A percentile compares a stretch with the other conserved stretches of the same genome.
phyloP scores from a whole-genome alignment of 805 yeast genomes.

The Tetrapisispora pingtungensis region DNA sequence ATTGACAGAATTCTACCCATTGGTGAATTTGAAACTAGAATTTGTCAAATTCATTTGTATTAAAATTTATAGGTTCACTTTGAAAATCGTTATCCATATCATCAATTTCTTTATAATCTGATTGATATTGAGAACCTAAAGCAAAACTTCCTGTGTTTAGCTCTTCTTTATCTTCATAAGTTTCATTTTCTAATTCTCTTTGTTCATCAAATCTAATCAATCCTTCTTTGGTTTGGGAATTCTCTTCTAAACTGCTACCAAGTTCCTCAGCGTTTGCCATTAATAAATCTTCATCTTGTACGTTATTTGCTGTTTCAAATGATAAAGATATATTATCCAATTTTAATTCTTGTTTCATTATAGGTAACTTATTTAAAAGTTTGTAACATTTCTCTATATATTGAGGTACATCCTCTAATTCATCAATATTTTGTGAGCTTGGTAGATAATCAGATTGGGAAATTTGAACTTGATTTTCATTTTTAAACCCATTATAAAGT shows the following conservation, averaged over 20 bases:
- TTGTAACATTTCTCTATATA: not conserved
- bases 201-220: not conserved
- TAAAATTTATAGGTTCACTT: conserved; percentile 25
- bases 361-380: conserved; percentile 24
- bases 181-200: not conserved
- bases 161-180: not conserved
- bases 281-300: not conserved
- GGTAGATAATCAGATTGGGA: conserved; percentile 10
- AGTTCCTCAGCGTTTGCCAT: not conserved
- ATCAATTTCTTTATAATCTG: conserved; percentile 22
- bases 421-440: conserved; percentile 16
- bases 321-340: conserved; percentile 25
- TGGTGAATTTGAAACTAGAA: not conserved
- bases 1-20: not conserved
- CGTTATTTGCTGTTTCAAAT: conserved; percentile 16
- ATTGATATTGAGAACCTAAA: conserved; percentile 11
- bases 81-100: conserved; percentile 28
- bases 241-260: conserved; percentile 11
- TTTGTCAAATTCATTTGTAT: conserved; percentile 5
- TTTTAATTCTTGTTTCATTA: conserved; percentile 27
- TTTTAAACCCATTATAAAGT: not conserved
- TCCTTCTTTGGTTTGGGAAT: conserved; percentile 6
- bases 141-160: not conserved
- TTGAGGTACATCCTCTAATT: conserved; percentile 23
- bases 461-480: not conserved